Conservation (phyloP, 208 protist genomes). For the Wallacemonas sp. region DNA sequence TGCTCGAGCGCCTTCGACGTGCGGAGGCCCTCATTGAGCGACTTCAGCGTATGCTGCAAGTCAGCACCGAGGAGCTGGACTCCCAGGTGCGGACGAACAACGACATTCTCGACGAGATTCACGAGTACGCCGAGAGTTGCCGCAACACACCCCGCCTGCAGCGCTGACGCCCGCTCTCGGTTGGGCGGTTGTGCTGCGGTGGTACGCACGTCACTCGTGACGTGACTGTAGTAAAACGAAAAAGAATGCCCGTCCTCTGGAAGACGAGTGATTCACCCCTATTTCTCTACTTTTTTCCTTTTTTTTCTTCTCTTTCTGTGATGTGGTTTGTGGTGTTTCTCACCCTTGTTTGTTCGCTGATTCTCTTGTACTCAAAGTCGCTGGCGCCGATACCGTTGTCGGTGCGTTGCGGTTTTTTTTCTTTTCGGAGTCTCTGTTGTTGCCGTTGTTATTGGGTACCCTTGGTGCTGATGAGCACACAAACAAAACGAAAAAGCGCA, state of each 20-base stretch:
- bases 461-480: neutral
- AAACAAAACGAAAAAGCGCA: too few relatives aligned
- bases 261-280: neutral
- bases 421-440: neutral
- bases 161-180: too few relatives aligned
- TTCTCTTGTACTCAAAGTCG: too few relatives aligned
- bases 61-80: conserved; percentile 20
- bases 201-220: too few relatives aligned
- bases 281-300: neutral
- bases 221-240: neutral
- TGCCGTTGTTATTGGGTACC: neutral
- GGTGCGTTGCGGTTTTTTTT: too few relatives aligned
- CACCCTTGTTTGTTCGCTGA: too few relatives aligned
- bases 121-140: conserved; percentile 16
- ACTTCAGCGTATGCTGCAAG: conserved; percentile 19
- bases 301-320: conserved; percentile 7
- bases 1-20: conserved; percentile 27
- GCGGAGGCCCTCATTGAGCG: conserved; percentile 30
- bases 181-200: too few relatives aligned
- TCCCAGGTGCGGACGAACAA: conserved; percentile 25
- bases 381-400: too few relatives aligned
- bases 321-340: neutral
- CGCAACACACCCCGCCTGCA: neutral
- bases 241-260: neutral
- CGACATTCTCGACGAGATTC: conserved; percentile 18